phyloP scores from a whole-genome alignment of 2,329 filamentous ascomycete species.

The Cryphonectria naterciae region DNA sequence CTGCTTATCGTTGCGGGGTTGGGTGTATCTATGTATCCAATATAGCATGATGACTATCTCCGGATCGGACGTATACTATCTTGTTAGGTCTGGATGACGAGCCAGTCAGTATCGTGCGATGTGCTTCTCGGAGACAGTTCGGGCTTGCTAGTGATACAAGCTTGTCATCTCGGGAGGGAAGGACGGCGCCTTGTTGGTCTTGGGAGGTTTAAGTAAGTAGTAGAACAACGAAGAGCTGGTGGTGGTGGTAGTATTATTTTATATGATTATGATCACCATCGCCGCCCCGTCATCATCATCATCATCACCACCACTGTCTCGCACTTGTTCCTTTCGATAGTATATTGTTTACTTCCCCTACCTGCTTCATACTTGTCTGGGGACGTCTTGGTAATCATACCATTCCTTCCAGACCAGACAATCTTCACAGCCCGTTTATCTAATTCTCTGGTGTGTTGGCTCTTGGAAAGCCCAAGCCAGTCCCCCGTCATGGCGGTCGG shows the following conservation, averaged over 20 bases:
- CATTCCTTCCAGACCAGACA: not conserved
- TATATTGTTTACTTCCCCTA: not conserved
- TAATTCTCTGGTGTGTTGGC: not conserved
- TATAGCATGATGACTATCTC: conserved; percentile 18
- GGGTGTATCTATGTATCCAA: not conserved
- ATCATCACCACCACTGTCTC: too few species aligned
- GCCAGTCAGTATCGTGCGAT: conserved; percentile 16
- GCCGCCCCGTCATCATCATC: not conserved
- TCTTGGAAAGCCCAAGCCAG: not conserved
- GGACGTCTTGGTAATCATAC: not conserved
- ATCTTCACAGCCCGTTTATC: not conserved
- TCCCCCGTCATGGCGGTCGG: conserved; percentile 17
- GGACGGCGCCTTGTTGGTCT: not conserved
- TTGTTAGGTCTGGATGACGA: conserved; percentile 4
- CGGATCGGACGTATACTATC: conserved; percentile 23
- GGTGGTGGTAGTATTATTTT: not conserved
- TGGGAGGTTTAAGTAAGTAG: not conserved
- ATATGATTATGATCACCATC: not conserved
- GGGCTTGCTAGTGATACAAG: conserved; percentile 7
- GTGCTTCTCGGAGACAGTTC: conserved; percentile 22
- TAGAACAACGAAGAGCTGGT: not conserved
- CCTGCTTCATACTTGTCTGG: not conserved
- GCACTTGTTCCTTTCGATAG: not conserved
- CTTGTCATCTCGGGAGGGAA: not conserved
- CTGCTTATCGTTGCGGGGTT: conserved; percentile 30